Percentiles rank a stretch among this genome's conserved stretches.
phyloP scores from a whole-genome alignment of 352 stramenopile species.

The Pythium plurisporium region DNA sequence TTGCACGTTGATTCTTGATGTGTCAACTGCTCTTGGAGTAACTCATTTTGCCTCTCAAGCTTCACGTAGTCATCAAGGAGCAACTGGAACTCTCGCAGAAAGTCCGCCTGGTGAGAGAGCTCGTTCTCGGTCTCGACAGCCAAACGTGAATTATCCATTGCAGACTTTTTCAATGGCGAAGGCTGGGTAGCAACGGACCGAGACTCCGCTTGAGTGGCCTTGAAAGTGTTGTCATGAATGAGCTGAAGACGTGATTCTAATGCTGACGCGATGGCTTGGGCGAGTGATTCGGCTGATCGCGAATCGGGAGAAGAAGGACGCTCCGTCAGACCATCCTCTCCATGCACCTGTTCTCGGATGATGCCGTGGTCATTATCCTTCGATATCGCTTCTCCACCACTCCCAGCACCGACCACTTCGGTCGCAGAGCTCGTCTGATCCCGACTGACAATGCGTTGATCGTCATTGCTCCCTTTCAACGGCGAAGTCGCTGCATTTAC shows the following conservation, averaged over 20 bases:
- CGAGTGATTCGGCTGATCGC: constrained; percentile 17
- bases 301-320: too few relatives aligned
- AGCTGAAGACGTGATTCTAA: constrained; percentile 18
- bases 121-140: constrained; percentile 55
- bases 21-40: constrained; percentile 36
- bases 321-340: too few relatives aligned
- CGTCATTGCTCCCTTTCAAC: neutral
- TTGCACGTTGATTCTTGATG: constrained; percentile 54
- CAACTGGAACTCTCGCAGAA: constrained; percentile 59
- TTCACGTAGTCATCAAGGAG: constrained; percentile 59
- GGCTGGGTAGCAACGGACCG: constrained; percentile 9
- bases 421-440: neutral
- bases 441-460: neutral
- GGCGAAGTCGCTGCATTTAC: constrained; percentile 5
- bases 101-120: constrained; percentile 52
- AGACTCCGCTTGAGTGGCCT: neutral
- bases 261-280: constrained; percentile 23
- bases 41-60: constrained; percentile 44
- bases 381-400: neutral
- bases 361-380: too few relatives aligned
- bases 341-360: too few relatives aligned
- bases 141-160: constrained; percentile 9
- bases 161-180: constrained; percentile 4
- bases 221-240: constrained; percentile 6
- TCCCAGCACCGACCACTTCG: too few relatives aligned